phyloP scores from a whole-genome alignment of 164 flowering plant genomes.

The Magnolia officinalis region DNA sequence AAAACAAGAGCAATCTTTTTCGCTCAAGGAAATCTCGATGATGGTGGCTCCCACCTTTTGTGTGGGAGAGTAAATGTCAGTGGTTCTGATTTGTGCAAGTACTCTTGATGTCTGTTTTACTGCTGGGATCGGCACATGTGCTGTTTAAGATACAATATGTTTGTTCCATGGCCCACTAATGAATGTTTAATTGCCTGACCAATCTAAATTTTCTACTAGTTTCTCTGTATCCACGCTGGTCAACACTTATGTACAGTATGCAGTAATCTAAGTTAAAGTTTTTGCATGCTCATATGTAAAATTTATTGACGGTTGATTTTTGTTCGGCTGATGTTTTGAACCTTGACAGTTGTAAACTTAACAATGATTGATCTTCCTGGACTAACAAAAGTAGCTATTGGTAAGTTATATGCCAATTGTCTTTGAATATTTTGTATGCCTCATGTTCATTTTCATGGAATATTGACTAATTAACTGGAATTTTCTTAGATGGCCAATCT shows the following conservation, averaged over 20 bases:
- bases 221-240: background rate
- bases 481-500: conserved; percentile 60
- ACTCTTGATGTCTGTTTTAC: no score
- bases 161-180: no score
- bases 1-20: no score
- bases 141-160: no score
- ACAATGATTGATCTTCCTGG: conserved; percentile 99
- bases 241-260: background rate
- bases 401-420: conserved; percentile 38
- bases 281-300: background rate
- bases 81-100: no score
- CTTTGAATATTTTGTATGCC: background rate
- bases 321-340: conserved; percentile 10
- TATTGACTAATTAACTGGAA: conserved; percentile 8
- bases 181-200: no score
- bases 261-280: background rate
- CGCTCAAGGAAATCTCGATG: no score
- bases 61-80: no score
- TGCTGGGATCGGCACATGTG: no score
- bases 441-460: background rate
- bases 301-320: background rate
- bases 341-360: conserved; percentile 83
- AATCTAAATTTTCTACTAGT: no score
- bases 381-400: conserved; percentile 98
- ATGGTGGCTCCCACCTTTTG: no score